Base-by-base conservation (phyloP, 2,329 filamentous ascomycete genomes). In the Aspergillus brunneoviolaceus region DNA sequence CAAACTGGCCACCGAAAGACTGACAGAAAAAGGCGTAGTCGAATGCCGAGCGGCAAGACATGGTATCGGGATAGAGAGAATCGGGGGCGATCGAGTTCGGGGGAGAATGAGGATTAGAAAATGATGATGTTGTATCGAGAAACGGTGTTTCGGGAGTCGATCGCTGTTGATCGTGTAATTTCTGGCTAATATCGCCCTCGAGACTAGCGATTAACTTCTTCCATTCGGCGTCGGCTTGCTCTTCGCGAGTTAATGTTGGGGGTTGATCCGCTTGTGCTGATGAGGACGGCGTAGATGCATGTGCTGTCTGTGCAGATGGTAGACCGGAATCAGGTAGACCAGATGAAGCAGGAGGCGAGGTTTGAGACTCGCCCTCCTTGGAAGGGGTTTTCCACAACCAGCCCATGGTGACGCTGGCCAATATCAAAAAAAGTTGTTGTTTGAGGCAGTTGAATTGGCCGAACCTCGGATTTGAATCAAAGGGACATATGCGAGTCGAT, bases 21-120 rank as follows among this genome's bases (percentile, higher is more conserved):
- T 95, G 91, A 84, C 95, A 99, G 82, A 94, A 91, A 84, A 94
- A 97, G 61, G 94, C 93, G 64, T 87, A 84, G 80, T 99, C 95
- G 79, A 99, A 98, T 68, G 92, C 89, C 62, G 89, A 84, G 55
- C 91, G 89, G 81, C 95, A 98, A 71, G 89, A 93, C 89, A 98
- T 95, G 55, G 84, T 86, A 48, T 87, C 87, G 0, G 92, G 91
- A 63, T 95, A 90, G 54, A 91, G 82, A 63, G 87, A 85, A 65
- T 91, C 86, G 66, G 87, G 84, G 60, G 89, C 75, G 60, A 82
- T 76, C 50, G 75, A 73, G 39, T 67, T 67, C 39, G 68, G 65
- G 16, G 70, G 59, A 58, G 54, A 53, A 59, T 65, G 61, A 12
- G 59, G 51, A 42, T 57, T 14, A 33, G 62, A 27, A 10, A 56